phyloP scores from a whole-genome alignment of 305 asterid genomes.

The Solanum hybrid region DNA sequence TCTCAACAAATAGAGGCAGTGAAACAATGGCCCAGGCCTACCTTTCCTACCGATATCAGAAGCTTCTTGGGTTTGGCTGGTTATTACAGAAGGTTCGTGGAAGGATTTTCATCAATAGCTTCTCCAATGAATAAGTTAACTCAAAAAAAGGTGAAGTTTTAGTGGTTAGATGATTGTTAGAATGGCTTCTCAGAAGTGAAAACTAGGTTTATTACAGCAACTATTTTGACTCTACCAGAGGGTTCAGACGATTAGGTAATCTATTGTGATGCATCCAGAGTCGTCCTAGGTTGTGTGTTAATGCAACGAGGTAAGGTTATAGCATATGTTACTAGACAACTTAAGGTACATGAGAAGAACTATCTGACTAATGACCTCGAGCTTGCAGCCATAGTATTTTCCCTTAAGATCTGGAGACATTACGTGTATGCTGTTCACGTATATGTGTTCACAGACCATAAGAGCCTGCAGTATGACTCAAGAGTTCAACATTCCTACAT shows the following conservation, averaged over 20 bases:
- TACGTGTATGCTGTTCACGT: neutral
- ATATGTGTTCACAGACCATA: neutral
- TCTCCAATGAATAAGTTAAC: neutral
- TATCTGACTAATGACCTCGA: neutral
- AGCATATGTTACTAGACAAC: neutral
- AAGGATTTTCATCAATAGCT: neutral
- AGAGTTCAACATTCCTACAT: no score
- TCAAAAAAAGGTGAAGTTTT: no score
- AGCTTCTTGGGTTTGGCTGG: neutral
- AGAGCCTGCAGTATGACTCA: neutral
- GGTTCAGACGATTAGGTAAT: no score
- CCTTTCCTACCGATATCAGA: neutral
- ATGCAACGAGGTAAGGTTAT: neutral
- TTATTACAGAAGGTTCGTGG: neutral
- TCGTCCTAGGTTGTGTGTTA: no score
- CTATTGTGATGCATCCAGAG: no score
- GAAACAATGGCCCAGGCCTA: neutral
- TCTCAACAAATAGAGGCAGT: neutral
- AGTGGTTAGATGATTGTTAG: neutral
- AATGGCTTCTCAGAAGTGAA: neutral
- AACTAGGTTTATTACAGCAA: neutral
- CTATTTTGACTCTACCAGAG: neutral
- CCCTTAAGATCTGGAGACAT: neutral
- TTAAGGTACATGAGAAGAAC: neutral
- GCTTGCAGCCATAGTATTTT: neutral